Evolutionary conservation across 192 early-diverging fungal species (phyloP), one percentile per base, ranked within the genome.

Genomic region (Allomyces javanicus): DNA sequence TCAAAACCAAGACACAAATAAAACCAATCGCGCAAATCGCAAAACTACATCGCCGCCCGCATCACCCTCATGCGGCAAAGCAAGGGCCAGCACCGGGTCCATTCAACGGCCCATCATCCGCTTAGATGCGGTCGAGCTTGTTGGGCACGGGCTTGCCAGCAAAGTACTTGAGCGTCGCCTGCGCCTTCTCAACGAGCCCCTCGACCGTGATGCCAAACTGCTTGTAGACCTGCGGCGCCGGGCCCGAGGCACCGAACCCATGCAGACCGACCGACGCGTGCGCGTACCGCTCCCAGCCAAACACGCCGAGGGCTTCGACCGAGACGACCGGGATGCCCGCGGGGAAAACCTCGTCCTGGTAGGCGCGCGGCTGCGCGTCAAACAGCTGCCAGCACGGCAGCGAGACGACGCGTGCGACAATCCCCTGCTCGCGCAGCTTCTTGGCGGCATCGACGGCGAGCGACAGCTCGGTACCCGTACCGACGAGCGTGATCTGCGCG

Each of bases 381-480:
- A 96, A 96, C 65, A 95, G 78, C 69, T 89, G 89, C 71, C 83
- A 79, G 63, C 86, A 96, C 33, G 96, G 96, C 84, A 96, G 86
- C 40, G 96, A 98, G 10, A 98, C 93, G 63, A 98, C 78, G 62
- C 88, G 88, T 40, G 87, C 81, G 44, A 74, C 63, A 69, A 86
- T 73, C 0, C 76, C 76, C 58, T 84, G 67, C 12, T 77, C 70
- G 44, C 77, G 80, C 19, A 96, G 74, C 64, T 79, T 68, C 72
- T 88, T 85, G 55, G 94, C 93, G 24, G 94, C 75, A 25, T 93
- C 89, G 25, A 97, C 88, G 64, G 85, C 85, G 58, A 95, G 79
- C 61, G 88, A 86, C 3, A 89, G 85, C 76, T 99, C 96, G 9
- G 94, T 93, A 44, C 96, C 96, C 21, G 93, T 92, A 26, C 81